These are phyloP conservation scores for Davidsoniella virescens DNA, from an alignment of 2,329 filamentous ascomycete genomes.

Conservation along the genomic window DNA sequence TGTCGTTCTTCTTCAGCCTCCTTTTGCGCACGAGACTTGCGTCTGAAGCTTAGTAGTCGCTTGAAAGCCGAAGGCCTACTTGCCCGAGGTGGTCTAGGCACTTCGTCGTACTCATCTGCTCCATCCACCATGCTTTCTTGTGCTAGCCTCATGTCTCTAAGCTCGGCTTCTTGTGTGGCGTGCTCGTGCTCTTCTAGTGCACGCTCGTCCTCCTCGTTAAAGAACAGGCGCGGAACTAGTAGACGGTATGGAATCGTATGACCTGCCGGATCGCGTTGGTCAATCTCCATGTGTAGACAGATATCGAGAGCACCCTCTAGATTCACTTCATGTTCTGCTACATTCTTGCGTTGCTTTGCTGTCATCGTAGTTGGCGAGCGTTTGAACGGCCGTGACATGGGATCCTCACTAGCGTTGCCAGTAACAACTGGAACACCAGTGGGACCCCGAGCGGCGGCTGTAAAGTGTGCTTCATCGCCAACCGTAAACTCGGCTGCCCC, in stretches of 20 bases:
- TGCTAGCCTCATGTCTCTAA: not conserved
- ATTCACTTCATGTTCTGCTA: slow-evolving; percentile 46
- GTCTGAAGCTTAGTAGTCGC: slow-evolving; percentile 4
- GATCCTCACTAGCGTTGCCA: not conserved
- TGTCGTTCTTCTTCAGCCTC: not conserved
- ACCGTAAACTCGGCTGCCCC: slow-evolving; percentile 29
- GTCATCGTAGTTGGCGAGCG: slow-evolving; percentile 55
- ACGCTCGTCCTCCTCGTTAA: slow-evolving; percentile 30
- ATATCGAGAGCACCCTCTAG: slow-evolving; percentile 75
- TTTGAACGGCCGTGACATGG: slow-evolving; percentile 32
- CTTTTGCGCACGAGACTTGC: not conserved
- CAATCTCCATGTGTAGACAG: slow-evolving; percentile 77
- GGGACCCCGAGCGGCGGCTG: not conserved
- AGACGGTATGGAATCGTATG: slow-evolving; percentile 78
- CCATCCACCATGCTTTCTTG: slow-evolving; percentile 1
- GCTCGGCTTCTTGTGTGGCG: slow-evolving; percentile 6
- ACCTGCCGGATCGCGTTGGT: slow-evolving; percentile 67
- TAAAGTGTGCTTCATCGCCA: slow-evolving; percentile 42
- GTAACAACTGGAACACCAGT: not conserved
- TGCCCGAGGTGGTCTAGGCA: not conserved
- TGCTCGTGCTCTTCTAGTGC: slow-evolving; percentile 14
- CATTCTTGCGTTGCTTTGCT: slow-evolving; percentile 40
- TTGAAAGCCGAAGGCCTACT: slow-evolving; percentile 3
- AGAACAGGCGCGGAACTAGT: slow-evolving; percentile 63
- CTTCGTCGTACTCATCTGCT: not conserved